These are phyloP conservation scores for Cladosporium velox DNA, from an alignment of 2,329 filamentous ascomycete species.

Conservation along the genomic window DNA sequence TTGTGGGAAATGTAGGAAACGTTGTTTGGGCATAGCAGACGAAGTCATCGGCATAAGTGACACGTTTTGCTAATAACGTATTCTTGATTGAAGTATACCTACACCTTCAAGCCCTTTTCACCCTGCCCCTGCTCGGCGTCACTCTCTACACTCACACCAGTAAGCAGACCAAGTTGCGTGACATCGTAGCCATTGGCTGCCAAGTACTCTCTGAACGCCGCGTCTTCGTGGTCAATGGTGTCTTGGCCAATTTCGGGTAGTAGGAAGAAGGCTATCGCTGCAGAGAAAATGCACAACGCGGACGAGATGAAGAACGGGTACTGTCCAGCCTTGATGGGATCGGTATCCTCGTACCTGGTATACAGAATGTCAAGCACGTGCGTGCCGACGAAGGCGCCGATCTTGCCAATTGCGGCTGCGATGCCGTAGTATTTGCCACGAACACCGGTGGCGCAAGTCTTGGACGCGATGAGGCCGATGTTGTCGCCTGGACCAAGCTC, in stretches of 20 bases:
- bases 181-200: constrained; percentile 74
- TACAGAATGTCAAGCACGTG: constrained; percentile 65
- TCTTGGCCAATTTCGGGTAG: constrained; percentile 79
- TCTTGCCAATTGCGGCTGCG: constrained; percentile 72
- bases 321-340: constrained; percentile 62
- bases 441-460: constrained; percentile 84
- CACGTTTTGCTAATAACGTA: not conserved
- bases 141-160: not conserved
- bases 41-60: not conserved
- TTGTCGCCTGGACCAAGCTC: constrained; percentile 89
- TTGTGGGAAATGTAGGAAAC: not conserved
- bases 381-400: constrained; percentile 78
- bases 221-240: constrained; percentile 78
- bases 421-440: constrained; percentile 72
- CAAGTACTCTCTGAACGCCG: constrained; percentile 72
- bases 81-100: not conserved
- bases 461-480: constrained; percentile 82
- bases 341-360: constrained; percentile 58
- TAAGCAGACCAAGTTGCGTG: constrained; percentile 32
- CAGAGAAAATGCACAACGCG: constrained; percentile 73
- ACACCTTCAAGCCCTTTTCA: not conserved
- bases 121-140: not conserved
- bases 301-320: constrained; percentile 90
- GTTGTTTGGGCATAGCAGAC: no score
- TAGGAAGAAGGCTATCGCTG: constrained; percentile 61